These are phyloP conservation scores for Candida verbasci DNA, from an alignment of 805 yeast species.

Conservation along the genomic window DNA sequence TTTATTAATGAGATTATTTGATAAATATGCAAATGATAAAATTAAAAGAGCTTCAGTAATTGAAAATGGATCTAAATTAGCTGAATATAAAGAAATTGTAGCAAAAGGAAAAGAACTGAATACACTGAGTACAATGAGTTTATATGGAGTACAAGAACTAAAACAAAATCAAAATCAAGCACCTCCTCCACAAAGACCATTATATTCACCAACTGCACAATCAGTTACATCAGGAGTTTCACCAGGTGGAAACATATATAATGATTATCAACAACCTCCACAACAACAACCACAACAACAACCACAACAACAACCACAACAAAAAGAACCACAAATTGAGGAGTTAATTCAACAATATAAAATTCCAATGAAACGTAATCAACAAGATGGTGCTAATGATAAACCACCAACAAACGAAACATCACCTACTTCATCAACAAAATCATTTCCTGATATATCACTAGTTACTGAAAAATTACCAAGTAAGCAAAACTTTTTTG, in stretches of 20 bases:
- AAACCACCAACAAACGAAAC: conserved; percentile 15
- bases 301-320: conserved; percentile 8
- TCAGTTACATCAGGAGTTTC: conserved; percentile 22
- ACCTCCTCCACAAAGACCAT: background rate
- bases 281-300: conserved; percentile 7
- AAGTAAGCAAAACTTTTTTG: conserved; percentile 40
- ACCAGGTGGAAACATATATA: conserved; percentile 22
- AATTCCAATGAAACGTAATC: conserved; percentile 8
- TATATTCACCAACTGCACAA: conserved; percentile 11
- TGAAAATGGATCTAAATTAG: conserved; percentile 33
- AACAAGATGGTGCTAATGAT: conserved; percentile 4
- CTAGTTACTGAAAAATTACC: conserved; percentile 52
- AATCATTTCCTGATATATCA: conserved; percentile 49
- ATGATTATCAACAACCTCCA: conserved; percentile 6
- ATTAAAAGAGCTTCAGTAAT: conserved; percentile 37
- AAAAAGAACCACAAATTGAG: conserved; percentile 21
- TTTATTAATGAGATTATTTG: conserved; percentile 33
- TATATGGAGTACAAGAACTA: conserved; percentile 2
- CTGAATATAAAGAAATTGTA: conserved; percentile 34
- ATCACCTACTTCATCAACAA: conserved; percentile 32
- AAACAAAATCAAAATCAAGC: background rate
- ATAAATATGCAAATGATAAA: conserved; percentile 40
- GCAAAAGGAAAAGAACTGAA: conserved; percentile 1
- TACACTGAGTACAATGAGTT: background rate
- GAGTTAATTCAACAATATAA: conserved; percentile 31